Conservation (phyloP, 257 asterid genomes). For the Nicotiana obtusifolia region DNA sequence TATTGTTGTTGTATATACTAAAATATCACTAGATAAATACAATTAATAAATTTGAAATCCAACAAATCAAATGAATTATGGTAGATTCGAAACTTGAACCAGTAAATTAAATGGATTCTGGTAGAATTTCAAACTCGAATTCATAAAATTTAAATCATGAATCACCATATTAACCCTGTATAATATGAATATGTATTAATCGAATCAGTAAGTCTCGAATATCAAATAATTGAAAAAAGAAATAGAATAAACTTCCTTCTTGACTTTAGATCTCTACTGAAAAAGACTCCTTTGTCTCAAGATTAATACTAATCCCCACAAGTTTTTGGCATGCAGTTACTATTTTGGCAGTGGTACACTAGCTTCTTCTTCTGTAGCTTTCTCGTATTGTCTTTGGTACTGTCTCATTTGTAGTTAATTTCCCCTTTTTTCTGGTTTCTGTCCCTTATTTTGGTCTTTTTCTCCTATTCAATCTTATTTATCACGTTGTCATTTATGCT, state of each 20-base stretch:
- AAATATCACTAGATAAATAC: no score
- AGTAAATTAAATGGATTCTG: no score
- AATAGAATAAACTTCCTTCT: neutral
- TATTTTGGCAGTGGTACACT: neutral
- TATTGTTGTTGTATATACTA: no score
- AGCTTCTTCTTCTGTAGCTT: neutral
- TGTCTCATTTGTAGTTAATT: neutral
- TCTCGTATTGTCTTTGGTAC: neutral
- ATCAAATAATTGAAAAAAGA: neutral
- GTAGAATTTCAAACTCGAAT: no score
- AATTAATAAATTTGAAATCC: no score
- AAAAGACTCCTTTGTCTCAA: neutral
- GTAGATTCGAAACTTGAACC: no score
- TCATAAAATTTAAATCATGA: no score
- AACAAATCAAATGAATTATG: no score
- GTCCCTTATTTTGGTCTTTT: neutral
- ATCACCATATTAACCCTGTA: no score
- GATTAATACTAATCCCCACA: neutral
- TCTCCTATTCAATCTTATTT: neutral
- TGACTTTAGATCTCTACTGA: neutral
- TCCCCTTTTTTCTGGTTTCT: neutral
- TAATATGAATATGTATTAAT: no score
- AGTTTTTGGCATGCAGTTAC: neutral
- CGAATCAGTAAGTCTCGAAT: neutral
- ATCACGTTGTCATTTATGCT: neutral